Percentiles rank a stretch among this genome's conserved stretches.
Evolutionary conservation across 371 early-diverging fungal species (phyloP).

Genomic region (Apophysomyces sp.): DNA sequence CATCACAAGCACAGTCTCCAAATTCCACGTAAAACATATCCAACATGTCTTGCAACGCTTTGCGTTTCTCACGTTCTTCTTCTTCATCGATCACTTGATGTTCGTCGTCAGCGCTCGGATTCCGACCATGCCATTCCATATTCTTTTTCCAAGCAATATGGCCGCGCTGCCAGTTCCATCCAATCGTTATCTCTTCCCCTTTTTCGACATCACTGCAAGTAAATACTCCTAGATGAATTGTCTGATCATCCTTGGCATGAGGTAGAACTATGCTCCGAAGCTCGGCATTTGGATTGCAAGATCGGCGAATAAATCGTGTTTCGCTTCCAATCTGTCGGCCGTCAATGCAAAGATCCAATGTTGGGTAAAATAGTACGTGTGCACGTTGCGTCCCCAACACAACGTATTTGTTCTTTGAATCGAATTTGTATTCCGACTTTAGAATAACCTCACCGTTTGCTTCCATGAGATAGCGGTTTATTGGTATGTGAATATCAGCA

Average conservation of each 20-base stretch:
- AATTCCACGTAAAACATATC: slow-evolving; percentile 19
- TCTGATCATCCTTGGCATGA: slow-evolving; percentile 42
- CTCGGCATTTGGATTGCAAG: slow-evolving; percentile 72
- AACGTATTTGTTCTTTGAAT: slow-evolving; percentile 61
- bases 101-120: neutral
- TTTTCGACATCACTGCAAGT: slow-evolving; percentile 56
- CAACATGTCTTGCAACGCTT: slow-evolving; percentile 37
- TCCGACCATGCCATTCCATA: slow-evolving; percentile 11
- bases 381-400: slow-evolving; percentile 63
- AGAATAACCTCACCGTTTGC: slow-evolving; percentile 73
- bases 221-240: slow-evolving; percentile 70
- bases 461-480: slow-evolving; percentile 64
- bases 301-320: slow-evolving; percentile 67
- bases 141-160: slow-evolving; percentile 32
- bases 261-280: slow-evolving; percentile 62
- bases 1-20: slow-evolving; percentile 49
- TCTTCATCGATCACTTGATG: slow-evolving; percentile 25
- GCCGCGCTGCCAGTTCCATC: slow-evolving; percentile 58
- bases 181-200: slow-evolving; percentile 72
- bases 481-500: slow-evolving; percentile 55
- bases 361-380: slow-evolving; percentile 71
- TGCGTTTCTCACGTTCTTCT: slow-evolving; percentile 31
- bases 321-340: slow-evolving; percentile 69
- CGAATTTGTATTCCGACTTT: slow-evolving; percentile 61
- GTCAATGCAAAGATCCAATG: slow-evolving; percentile 70